These are phyloP conservation scores for Hypoxylon sp. DNA, from an alignment of 2,329 filamentous ascomycete genomes.

Conservation along the genomic window DNA sequence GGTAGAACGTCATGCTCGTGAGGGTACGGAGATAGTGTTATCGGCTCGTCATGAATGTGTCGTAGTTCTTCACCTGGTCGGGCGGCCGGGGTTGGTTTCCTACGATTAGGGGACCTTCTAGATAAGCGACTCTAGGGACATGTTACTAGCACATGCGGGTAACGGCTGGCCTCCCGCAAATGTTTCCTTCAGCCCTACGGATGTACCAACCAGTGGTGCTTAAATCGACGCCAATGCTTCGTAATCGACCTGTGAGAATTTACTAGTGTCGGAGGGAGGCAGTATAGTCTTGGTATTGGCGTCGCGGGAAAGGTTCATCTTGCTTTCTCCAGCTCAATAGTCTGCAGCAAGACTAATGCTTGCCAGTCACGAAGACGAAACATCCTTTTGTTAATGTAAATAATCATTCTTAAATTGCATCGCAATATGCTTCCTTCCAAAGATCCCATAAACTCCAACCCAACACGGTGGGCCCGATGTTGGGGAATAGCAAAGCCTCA, in stretches of 20 bases:
- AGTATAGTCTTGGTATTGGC: not conserved
- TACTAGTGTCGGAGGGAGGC: not conserved
- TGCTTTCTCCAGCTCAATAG: not conserved
- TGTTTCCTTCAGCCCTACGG: not conserved
- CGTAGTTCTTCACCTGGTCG: too few relatives aligned
- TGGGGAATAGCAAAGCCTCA: constrained; percentile 5
- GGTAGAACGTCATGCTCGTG: too few relatives aligned
- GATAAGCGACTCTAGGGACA: too few relatives aligned
- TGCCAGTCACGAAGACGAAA: constrained; percentile 3
- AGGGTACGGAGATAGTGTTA: too few relatives aligned
- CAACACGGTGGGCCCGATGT: not conserved
- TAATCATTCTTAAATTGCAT: constrained; percentile 23
- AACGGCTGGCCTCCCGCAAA: too few relatives aligned
- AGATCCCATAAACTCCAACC: constrained; percentile 16
- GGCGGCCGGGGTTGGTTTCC: too few relatives aligned
- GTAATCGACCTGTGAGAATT: not conserved
- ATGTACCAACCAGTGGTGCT: not conserved
- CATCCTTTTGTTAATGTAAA: constrained; percentile 4
- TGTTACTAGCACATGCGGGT: too few relatives aligned
- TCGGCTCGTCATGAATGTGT: too few relatives aligned
- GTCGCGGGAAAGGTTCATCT: not conserved
- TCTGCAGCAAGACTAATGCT: not conserved
- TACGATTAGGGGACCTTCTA: too few relatives aligned
- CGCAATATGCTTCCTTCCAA: constrained; percentile 11
- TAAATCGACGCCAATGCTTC: not conserved